A percentile compares a stretch with the other conserved stretches of the same genome.
Conservation (phyloP, 2,329 filamentous ascomycete species). For the Periconia macrospinosa region DNA sequence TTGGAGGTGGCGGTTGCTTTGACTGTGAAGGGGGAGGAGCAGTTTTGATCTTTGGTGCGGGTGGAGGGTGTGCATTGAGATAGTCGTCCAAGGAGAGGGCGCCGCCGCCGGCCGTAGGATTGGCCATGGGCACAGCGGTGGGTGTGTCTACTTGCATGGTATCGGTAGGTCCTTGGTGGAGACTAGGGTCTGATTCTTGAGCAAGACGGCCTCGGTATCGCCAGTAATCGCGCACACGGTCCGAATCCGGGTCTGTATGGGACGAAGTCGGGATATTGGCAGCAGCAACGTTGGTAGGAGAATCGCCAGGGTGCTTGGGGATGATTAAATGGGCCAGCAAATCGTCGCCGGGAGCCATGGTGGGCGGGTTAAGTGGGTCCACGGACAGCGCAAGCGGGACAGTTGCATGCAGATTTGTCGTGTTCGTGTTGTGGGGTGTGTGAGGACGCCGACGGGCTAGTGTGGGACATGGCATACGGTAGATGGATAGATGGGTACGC, state of each 20-base stretch:
- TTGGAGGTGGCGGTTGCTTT: background rate
- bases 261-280: background rate
- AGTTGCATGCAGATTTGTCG: background rate
- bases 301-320: too few species aligned
- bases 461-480: too few species aligned
- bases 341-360: slow-evolving; percentile 17
- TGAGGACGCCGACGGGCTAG: background rate
- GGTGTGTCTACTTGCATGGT: slow-evolving; percentile 15
- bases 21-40: background rate
- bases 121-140: background rate
- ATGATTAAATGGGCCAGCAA: slow-evolving; percentile 22
- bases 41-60: background rate
- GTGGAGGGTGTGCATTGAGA: slow-evolving; percentile 8
- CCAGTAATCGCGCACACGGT: background rate
- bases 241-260: background rate
- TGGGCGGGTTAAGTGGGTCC: background rate
- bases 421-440: background rate
- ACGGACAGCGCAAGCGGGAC: background rate
- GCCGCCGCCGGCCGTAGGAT: background rate
- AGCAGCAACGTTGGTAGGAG: background rate
- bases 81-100: slow-evolving; percentile 25
- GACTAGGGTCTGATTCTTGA: background rate
- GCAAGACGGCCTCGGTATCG: background rate
- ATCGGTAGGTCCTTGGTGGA: background rate
- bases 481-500: too few species aligned